Base-by-base conservation (phyloP, 768 basidiomycete genomes). In the Sarcodon sp. region DNA sequence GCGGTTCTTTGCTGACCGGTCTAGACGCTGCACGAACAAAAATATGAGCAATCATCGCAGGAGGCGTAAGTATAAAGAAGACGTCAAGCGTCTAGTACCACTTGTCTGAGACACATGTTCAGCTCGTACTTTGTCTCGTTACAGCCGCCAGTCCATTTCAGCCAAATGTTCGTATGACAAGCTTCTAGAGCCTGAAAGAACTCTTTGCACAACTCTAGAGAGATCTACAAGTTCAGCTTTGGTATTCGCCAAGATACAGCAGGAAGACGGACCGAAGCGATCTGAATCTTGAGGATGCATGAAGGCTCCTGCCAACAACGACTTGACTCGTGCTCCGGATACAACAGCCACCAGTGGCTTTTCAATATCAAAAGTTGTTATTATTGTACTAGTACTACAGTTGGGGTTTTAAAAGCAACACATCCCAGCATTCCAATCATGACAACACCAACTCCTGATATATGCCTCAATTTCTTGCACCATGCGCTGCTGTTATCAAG, bases 221-320 rank as follows among this genome's bases (percentile, higher is more conserved):
- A 37, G 39, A 35, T 27, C 13, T 33, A 32, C n/a, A 33, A 16
- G 38, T 35, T 21, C 35, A 50, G 11, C 7, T 15, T 10, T 7
- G 16, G 6, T 35, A 33, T 47, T 21, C 35, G 50, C 32, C 12
- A 41, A 11, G 13, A 43, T 51, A 43, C 35, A 9, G 34, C 38
- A 55, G 43, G 53, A 32, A 32, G 7, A 46, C 47, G 27, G n/a
- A 31, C 43, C 71, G 47, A 45, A 75, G 80, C 71, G 51, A 75
- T 80, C 81, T 44, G 83, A 81, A 37, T 82, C 61, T 57, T 84
- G 83, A 43, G 81, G 73, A 59, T 85, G 83, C 83, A 85, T 85
- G 50, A 27, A 27, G 21, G 21, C 21, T 27, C 21, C 21, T 27
- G 21, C 21, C 21, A 27, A 27, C 21, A 27, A 27, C 21, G 21